Percentiles rank a stretch among this genome's conserved stretches.
Conservation (phyloP, 2,329 filamentous ascomycete species). For the Arthroderma sp. region DNA sequence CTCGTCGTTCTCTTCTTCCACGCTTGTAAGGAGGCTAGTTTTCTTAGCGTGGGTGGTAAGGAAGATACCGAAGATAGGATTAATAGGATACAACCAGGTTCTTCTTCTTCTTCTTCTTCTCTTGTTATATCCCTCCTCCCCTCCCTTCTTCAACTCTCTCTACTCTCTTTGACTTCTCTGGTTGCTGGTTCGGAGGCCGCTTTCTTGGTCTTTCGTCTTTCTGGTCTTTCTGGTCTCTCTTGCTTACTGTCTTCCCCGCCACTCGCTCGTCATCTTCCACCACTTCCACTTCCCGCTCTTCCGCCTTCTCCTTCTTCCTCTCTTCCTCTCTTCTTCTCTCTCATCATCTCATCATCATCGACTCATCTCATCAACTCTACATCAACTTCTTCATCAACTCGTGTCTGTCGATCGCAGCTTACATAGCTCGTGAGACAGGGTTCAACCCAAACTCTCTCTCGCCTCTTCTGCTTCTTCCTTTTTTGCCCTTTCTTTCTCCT, state of each 20-base stretch:
- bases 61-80: too few relatives aligned
- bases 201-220: too few relatives aligned
- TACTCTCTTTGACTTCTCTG: background rate
- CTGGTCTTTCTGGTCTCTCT: too few relatives aligned
- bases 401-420: background rate
- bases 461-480: background rate
- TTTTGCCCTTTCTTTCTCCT: background rate
- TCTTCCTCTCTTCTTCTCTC: background rate
- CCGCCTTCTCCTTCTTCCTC: constrained; percentile 10
- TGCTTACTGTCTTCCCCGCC: too few relatives aligned
- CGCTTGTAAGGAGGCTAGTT: too few relatives aligned
- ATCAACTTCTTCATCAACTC: too few relatives aligned
- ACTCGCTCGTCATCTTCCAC: too few relatives aligned
- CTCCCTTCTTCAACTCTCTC: background rate
- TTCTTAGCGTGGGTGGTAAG: too few relatives aligned
- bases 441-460: background rate
- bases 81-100: too few relatives aligned
- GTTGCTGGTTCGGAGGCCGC: too few relatives aligned
- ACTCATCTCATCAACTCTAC: background rate
- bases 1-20: too few relatives aligned
- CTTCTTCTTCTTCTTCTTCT: background rate
- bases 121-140: background rate
- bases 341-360: background rate
- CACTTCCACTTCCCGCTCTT: constrained; percentile 5
- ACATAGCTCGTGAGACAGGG: background rate